phyloP scores from a whole-genome alignment of 495 filamentous ascomycete genomes.

The Talaromyces nanjingensis region DNA sequence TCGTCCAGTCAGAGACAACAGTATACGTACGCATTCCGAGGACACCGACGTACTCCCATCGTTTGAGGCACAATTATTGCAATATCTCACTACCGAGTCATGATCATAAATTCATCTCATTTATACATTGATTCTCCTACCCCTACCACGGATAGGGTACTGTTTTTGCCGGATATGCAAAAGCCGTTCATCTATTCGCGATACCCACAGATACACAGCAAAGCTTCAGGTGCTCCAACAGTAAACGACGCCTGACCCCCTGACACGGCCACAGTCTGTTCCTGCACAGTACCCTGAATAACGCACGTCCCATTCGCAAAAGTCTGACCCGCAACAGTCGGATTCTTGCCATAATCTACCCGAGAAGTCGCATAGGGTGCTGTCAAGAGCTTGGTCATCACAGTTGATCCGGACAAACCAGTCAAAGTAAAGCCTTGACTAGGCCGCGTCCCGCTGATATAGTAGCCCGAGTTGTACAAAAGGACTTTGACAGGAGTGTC shows the following conservation, averaged over 20 bases:
- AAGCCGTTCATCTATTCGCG: neutral
- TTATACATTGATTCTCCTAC: neutral
- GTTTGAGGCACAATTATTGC: no score
- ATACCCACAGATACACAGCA: constrained; percentile 42
- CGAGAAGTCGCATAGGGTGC: constrained; percentile 41
- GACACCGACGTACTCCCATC: no score
- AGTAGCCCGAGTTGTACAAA: constrained; percentile 53
- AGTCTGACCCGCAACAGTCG: constrained; percentile 45
- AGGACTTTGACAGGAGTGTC: constrained; percentile 36
- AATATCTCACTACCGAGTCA: neutral
- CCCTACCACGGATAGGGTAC: neutral
- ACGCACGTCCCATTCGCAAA: constrained; percentile 49
- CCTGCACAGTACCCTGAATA: constrained; percentile 32
- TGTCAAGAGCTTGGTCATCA: constrained; percentile 48
- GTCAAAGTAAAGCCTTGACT: constrained; percentile 39
- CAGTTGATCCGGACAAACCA: constrained; percentile 28
- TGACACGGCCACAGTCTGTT: constrained; percentile 22
- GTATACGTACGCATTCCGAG: neutral
- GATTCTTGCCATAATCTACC: constrained; percentile 39
- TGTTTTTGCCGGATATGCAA: neutral
- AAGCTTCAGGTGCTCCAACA: constrained; percentile 46
- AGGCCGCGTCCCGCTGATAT: constrained; percentile 36
- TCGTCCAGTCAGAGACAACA: neutral
- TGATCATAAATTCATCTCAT: neutral
- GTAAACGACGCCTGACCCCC: constrained; percentile 39